Evolutionary conservation across 1,284 basidiomycete species (phyloP).

Genomic region (Entoloma clypeatum): DNA sequence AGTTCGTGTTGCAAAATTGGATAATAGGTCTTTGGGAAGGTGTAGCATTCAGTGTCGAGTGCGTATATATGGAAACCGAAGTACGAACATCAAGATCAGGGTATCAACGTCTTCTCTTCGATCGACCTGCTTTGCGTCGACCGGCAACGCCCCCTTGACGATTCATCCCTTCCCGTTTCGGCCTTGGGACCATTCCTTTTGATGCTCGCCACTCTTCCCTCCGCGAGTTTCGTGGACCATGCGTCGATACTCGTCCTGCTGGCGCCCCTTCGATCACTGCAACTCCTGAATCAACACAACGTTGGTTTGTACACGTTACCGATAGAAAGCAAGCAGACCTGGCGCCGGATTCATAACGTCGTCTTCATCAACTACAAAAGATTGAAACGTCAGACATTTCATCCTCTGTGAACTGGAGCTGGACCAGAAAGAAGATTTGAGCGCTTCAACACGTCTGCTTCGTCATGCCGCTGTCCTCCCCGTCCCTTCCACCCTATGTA

Average conservation of each 20-base stretch:
- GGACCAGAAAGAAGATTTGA: slow-evolving; percentile 15
- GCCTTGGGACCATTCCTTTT: slow-evolving; percentile 58
- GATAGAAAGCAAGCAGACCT: slow-evolving; percentile 12
- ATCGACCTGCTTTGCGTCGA: slow-evolving; percentile 60
- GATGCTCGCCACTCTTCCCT: slow-evolving; percentile 72
- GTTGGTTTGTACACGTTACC: background rate
- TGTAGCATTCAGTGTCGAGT: too few relatives aligned
- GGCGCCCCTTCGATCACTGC: slow-evolving; percentile 49
- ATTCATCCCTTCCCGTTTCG: slow-evolving; percentile 55
- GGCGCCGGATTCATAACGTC: slow-evolving; percentile 7
- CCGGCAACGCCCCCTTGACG: slow-evolving; percentile 60
- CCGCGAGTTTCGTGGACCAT: slow-evolving; percentile 66
- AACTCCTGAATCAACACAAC: slow-evolving; percentile 36
- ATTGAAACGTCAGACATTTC: slow-evolving; percentile 14
- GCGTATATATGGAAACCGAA: slow-evolving; percentile 1
- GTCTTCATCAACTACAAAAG: slow-evolving; percentile 15
- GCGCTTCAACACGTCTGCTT: slow-evolving; percentile 9
- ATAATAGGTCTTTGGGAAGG: too few relatives aligned
- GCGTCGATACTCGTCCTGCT: slow-evolving; percentile 59
- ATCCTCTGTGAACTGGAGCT: slow-evolving; percentile 11
- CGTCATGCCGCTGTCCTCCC: slow-evolving; percentile 2
- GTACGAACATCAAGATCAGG: slow-evolving; percentile 10
- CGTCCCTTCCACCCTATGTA: slow-evolving; percentile 3
- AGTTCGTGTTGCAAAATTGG: too few relatives aligned
- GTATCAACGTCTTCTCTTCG: slow-evolving; percentile 61